Evolutionary conservation across 73 alveolate genomes (phyloP), one percentile per base, ranked within the genome.

Genomic region (Tetrahymena malaccensis): DNA sequence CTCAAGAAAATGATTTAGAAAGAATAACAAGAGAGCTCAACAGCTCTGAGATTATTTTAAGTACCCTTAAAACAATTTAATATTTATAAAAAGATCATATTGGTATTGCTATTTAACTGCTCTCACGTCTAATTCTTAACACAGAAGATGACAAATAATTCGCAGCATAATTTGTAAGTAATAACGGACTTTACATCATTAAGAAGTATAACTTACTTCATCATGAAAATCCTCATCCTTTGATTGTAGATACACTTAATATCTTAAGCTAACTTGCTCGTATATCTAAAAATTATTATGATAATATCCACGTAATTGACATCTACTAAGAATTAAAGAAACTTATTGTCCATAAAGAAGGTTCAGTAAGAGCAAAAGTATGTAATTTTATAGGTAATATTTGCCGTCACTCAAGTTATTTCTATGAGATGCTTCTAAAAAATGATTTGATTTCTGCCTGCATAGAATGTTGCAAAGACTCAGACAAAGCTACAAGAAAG

Each of bases 371-470:
- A 97, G 98, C 99, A 35, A 98, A 99, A 94, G 99, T 98, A 57
- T 99, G 99, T 96, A 99, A 99, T 95, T 96, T 99, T 94, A 98
- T 99, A 56, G 99, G 99, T 56, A 99, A 99, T 95, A 97, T 99
- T 95, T 99, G 99, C 95, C 96, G 99, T 94, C 99, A 99, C 94
- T 98, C 99, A 84, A 99, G 99, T 19, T 99, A 96, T 96, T 99
- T 99, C 97, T 99, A 99, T 97, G 99, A 99, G 10, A 97, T 96
- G 94, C 96, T 99, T 43, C 95, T 98, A 43, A 97, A 98, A 96
- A 89, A 98, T 96, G 99, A 99, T 16, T 97, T 99, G 40, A 98
- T 99, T 85, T 94, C 98, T 34, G 98, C 99, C 8, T 99, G 99
- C 93, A 98, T 99, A 85, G 98, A 98, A 94, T 98, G 99, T 94